Base-by-base conservation (phyloP, 768 basidiomycete genomes). In the Dictyophora rubrovolvata region DNA sequence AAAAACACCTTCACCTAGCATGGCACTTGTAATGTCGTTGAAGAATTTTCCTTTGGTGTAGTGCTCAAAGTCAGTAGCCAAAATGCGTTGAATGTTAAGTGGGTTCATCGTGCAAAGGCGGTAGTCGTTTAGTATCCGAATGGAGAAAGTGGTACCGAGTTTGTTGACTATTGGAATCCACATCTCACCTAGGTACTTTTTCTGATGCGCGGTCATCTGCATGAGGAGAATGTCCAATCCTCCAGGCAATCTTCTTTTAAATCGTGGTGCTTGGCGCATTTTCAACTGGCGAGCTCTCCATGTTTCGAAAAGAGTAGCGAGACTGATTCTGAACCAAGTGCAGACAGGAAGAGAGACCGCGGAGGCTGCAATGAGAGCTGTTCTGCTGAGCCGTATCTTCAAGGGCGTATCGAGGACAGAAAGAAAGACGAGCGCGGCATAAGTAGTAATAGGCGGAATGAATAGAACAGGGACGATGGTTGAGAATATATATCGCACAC, bases 1-100 rank as follows among this genome's bases (percentile, higher is more conserved):
- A 69, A 89, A 89, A 42, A 89, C 87, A 1, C 87, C 86, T 62
- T 79, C 74, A 3, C 87, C 87, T n/a, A 89, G 73, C 66, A 85
- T 73, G 1, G 75, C 72, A 3, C 69, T 68, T 74, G 79, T 74
- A 16, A 71, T 71, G 20, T 69, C 61, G 50, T 70, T 74, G 53
- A 83, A 77, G n/a, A 69, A 69, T 58, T 74, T 65, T 23, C 78
- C 78, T 59, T 59, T 59, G 35, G 28, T 18, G 20, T 51, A 59
- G 18, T n/a, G 5, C 9, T 53, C 57, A 48, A 59, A 59, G n/a
- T 59, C 57, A 22, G 50, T 33, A 21, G 35, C 48, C 34, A 59
- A 42, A 7, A 59, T 37, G 9, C 52, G 50, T n/a, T 59, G 48
- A 28, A 59, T 42, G 20, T 59, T 59, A 21, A 37, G 23, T 1